phyloP scores from a whole-genome alignment of 176 grass and related monocot genomes.

The Oryza glumipatula region DNA sequence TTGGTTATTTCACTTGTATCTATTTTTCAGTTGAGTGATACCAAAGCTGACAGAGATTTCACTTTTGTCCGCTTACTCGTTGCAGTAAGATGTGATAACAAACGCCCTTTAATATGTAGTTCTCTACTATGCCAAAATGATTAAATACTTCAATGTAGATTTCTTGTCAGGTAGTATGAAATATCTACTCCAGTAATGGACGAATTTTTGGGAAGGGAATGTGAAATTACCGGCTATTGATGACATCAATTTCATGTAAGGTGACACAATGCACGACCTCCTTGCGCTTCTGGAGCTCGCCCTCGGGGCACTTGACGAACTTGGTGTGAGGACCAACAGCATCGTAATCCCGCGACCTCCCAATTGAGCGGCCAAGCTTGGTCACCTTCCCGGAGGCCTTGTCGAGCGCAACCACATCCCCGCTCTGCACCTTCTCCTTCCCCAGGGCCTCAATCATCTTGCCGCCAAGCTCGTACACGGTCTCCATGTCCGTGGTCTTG shows the following conservation, averaged over 20 bases:
- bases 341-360: constrained; percentile 85
- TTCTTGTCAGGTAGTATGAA: neutral
- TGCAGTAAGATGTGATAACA: neutral
- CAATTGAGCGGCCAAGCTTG: constrained; percentile 87
- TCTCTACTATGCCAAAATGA: neutral
- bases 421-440: constrained; percentile 97
- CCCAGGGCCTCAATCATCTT: constrained; percentile 99
- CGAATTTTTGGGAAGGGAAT: neutral
- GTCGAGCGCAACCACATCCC: constrained; percentile 88
- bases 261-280: constrained; percentile 97
- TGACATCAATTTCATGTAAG: constrained; percentile 97
- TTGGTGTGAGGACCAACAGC: constrained; percentile 87
- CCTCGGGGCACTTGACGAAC: constrained; percentile 92
- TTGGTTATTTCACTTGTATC: neutral
- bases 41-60: neutral
- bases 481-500: constrained; percentile 98
- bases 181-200: constrained; percentile 2
- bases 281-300: constrained; percentile 97
- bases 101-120: neutral
- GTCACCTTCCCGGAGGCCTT: constrained; percentile 87
- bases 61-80: neutral
- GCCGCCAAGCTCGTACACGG: constrained; percentile 86
- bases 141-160: neutral
- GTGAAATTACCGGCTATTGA: constrained; percentile 84
- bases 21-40: too few relatives aligned